Evolutionary conservation across 164 flowering plant genomes (phyloP).

Genomic region (Malania oleifera): DNA sequence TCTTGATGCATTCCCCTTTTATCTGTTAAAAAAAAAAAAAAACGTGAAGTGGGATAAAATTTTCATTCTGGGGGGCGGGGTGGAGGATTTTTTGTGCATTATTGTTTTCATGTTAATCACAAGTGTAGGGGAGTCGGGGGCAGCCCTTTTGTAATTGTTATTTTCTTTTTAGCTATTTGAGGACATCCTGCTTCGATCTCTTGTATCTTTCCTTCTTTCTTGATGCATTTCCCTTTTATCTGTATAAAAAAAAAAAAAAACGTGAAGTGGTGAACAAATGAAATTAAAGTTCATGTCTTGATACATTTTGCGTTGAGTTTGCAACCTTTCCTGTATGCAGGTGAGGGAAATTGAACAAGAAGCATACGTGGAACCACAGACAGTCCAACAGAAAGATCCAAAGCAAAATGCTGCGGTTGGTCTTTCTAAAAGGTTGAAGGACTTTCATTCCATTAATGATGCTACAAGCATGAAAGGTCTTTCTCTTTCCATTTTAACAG

Average conservation of each 20-base stretch:
- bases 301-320: constrained; percentile 2
- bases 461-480: constrained; percentile 70
- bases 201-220: too few relatives aligned
- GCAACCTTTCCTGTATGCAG: constrained; percentile 27
- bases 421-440: constrained; percentile 79
- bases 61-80: too few relatives aligned
- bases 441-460: constrained; percentile 55
- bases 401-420: constrained; percentile 74
- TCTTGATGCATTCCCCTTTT: too few relatives aligned
- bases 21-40: too few relatives aligned
- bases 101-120: not conserved
- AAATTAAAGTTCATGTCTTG: not conserved
- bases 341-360: constrained; percentile 79
- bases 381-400: constrained; percentile 38
- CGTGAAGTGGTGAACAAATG: not conserved
- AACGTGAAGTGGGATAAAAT: not conserved
- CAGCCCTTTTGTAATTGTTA: too few relatives aligned
- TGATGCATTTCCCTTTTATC: too few relatives aligned
- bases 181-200: too few relatives aligned
- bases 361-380: constrained; percentile 44
- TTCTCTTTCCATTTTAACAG: not conserved
- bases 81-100: not conserved
- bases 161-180: too few relatives aligned
- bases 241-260: not conserved
- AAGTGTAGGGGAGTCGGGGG: too few relatives aligned